Evolutionary conservation across 2,329 filamentous ascomycete species (phyloP).

Genomic region (Neonectria ditissima): DNA sequence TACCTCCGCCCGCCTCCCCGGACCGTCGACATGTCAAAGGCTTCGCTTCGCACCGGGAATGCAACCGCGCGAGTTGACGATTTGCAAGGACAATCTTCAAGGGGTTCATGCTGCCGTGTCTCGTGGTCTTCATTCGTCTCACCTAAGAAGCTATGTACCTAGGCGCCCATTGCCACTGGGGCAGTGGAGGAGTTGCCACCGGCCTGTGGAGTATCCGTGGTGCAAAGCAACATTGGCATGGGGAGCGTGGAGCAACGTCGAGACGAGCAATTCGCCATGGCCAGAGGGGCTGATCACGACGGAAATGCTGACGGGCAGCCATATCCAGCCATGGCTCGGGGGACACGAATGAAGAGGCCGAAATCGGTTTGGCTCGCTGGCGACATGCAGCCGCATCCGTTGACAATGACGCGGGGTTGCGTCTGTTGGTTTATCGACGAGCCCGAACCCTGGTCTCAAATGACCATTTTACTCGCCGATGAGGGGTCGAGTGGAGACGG

Average conservation of each 20-base stretch:
- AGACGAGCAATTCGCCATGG: slow-evolving; percentile 30
- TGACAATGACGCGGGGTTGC: slow-evolving; percentile 41
- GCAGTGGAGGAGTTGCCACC: slow-evolving; percentile 30
- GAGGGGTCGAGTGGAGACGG: slow-evolving; percentile 25
- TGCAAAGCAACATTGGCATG: slow-evolving; percentile 16
- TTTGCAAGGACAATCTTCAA: slow-evolving; percentile 8
- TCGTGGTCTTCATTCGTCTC: slow-evolving; percentile 29
- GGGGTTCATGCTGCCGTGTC: slow-evolving; percentile 20
- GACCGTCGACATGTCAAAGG: slow-evolving; percentile 6
- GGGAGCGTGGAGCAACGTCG: slow-evolving; percentile 32
- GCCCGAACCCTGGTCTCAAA: slow-evolving; percentile 33
- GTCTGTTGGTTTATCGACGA: slow-evolving; percentile 36
- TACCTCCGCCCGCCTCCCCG: neutral
- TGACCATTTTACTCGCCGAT: slow-evolving; percentile 28
- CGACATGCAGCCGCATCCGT: slow-evolving; percentile 32
- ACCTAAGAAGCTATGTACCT: slow-evolving; percentile 23
- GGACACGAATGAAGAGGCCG: slow-evolving; percentile 23
- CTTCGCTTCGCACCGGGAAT: slow-evolving; percentile 11
- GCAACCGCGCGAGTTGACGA: slow-evolving; percentile 3
- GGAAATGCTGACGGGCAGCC: slow-evolving; percentile 32
- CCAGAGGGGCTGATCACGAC: slow-evolving; percentile 26
- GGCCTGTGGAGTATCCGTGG: slow-evolving; percentile 27
- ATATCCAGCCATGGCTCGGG: slow-evolving; percentile 22
- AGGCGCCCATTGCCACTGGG: slow-evolving; percentile 22
- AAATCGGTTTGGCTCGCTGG: slow-evolving; percentile 34